phyloP scores from a whole-genome alignment of 2,329 filamentous ascomycete genomes.

The Curvularia lunata region DNA sequence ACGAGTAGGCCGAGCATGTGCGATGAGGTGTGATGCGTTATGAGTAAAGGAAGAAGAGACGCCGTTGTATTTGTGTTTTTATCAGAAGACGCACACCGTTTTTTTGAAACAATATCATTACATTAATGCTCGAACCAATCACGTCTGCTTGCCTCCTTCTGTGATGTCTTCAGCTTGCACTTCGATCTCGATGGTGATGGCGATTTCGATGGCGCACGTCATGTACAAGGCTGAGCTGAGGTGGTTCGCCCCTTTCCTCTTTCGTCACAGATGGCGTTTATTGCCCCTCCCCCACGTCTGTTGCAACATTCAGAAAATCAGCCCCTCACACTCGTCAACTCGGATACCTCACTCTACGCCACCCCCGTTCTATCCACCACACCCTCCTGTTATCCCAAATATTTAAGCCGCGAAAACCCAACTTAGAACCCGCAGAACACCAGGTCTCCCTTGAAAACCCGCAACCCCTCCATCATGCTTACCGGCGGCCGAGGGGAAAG shows the following conservation, averaged over 20 bases:
- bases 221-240: neutral
- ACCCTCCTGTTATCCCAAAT: neutral
- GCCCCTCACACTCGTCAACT: neutral
- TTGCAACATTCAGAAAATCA: neutral
- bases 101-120: neutral
- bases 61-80: neutral
- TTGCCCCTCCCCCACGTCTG: neutral
- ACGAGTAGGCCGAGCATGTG: constrained; percentile 1
- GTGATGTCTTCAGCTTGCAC: neutral
- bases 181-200: neutral
- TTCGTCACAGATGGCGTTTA: neutral
- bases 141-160: neutral
- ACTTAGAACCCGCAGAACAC: too few species aligned
- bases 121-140: neutral
- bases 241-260: neutral
- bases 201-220: neutral
- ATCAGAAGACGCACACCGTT: neutral
- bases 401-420: too few species aligned
- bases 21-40: neutral
- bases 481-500: too few species aligned
- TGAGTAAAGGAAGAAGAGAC: neutral
- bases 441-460: too few species aligned
- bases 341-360: neutral
- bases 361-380: neutral
- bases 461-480: too few species aligned